phyloP scores from a whole-genome alignment of 495 filamentous ascomycete species.

The Penicillium fimorum region DNA sequence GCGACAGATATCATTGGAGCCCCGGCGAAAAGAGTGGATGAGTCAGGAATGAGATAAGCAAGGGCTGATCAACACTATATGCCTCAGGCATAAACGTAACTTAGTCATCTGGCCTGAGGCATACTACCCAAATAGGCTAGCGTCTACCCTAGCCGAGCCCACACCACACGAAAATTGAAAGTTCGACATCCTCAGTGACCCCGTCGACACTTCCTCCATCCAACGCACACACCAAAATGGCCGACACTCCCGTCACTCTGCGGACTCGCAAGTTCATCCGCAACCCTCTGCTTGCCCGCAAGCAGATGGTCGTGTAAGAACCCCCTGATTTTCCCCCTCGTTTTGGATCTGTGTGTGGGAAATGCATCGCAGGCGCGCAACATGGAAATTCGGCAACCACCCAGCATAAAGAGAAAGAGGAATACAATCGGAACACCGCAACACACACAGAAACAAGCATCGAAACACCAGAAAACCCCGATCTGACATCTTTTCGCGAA shows the following conservation, averaged over 20 bases:
- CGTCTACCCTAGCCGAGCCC: slow-evolving; percentile 45
- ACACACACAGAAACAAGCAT: slow-evolving; percentile 6
- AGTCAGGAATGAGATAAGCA: slow-evolving; percentile 9
- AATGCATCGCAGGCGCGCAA: slow-evolving; percentile 11
- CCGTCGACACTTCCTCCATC: slow-evolving; percentile 33
- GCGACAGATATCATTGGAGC: slow-evolving; percentile 12
- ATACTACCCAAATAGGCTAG: slow-evolving; percentile 26
- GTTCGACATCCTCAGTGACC: slow-evolving; percentile 27
- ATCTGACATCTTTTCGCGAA: slow-evolving; percentile 28
- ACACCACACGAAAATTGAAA: slow-evolving; percentile 45
- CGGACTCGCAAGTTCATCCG: slow-evolving; percentile 99
- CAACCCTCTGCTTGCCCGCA: slow-evolving; percentile 96
- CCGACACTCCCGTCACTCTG: slow-evolving; percentile 89
- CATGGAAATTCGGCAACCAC: slow-evolving; percentile 18
- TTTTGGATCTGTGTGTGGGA: slow-evolving; percentile 16
- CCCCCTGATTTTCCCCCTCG: slow-evolving; percentile 17
- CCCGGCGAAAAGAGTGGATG: neutral
- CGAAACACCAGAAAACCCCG: slow-evolving; percentile 11
- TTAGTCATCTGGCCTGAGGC: slow-evolving; percentile 4
- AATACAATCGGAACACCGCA: slow-evolving; percentile 9
- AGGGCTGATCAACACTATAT: neutral
- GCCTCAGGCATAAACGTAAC: neutral
- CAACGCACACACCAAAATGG: slow-evolving; percentile 64
- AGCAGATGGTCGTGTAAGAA: slow-evolving; percentile 99
- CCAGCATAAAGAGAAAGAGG: slow-evolving; percentile 1